Base-by-base conservation (phyloP, 768 basidiomycete genomes). In the Dacryopinax primogenitus region DNA sequence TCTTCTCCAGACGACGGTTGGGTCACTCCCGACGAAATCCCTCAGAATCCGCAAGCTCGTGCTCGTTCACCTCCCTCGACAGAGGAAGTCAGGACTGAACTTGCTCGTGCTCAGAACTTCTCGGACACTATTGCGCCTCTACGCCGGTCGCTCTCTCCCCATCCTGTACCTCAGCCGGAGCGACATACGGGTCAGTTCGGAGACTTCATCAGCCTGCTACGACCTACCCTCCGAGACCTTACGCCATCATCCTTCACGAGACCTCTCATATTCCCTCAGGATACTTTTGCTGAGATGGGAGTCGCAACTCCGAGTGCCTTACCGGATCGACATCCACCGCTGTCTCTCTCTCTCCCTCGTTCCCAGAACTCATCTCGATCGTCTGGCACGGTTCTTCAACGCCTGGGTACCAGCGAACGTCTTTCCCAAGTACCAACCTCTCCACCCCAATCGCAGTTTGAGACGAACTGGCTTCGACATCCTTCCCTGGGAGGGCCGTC, bases 1-100 rank as follows among this genome's bases (percentile, higher is more conserved):
- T 58, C 51, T 13, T 58, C 51, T 3, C 11, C 12, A 7, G 51
- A 58, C 51, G 51, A 58, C 51, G 26, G 26, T 21, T 58, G 51
- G 51, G 26, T 28, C 51, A 58, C 51, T 58, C 51, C 51, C 21
- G 21, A 58, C 51, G 51, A 58, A 58, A 58, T 30, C 2, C 51
- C 51, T 26, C 51, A 58, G 21, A 21, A 30, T 30, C 32, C 51
- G 51, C 51, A 58, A 30, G 26, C 26, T 58, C 51, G 51, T 58
- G 51, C 51, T 30, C 51, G 51, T 13, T 58, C 51, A 28, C 51
- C 51, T 58, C 51, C 51, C 3, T 58, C 51, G 26, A 58, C 51
- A 15, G 51, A 58, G 15, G 26, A 13, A 30, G 51, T 58, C 26
- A 58, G 51, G 26, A 58, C 9, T 30, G 51, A 58, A 21, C 21